Conservation (phyloP, 371 early-diverging fungal genomes). For the Chytridiales sp. region DNA sequence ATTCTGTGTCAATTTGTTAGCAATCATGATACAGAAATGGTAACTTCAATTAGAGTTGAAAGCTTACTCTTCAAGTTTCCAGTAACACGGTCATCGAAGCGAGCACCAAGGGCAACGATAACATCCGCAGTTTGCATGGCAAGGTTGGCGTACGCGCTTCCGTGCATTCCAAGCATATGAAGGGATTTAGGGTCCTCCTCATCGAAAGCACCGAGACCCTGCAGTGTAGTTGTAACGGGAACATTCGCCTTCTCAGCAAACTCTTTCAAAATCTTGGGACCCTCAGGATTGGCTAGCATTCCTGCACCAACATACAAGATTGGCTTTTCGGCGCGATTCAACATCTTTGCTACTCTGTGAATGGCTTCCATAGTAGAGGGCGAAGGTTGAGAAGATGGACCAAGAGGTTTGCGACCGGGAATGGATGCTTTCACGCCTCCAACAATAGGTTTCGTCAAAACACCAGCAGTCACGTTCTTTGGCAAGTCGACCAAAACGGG, state of each 20-base stretch:
- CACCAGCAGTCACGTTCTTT: constrained; percentile 93
- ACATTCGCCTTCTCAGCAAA: constrained; percentile 84
- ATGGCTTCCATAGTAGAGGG: constrained; percentile 56
- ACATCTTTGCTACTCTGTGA: constrained; percentile 71
- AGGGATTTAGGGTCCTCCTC: constrained; percentile 84
- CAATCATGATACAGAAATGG: too few relatives aligned
- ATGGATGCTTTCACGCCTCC: constrained; percentile 46
- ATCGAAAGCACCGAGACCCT: constrained; percentile 90
- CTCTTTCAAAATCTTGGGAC: constrained; percentile 72
- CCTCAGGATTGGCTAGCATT: constrained; percentile 77
- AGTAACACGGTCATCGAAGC: constrained; percentile 99
- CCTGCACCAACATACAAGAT: constrained; percentile 96
- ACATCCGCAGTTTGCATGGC: constrained; percentile 95
- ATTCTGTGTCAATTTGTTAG: constrained; percentile 43
- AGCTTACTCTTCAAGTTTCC: constrained; percentile 64
- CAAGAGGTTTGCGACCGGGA: constrained; percentile 60
- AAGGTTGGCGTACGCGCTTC: constrained; percentile 93
- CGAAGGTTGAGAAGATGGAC: constrained; percentile 37
- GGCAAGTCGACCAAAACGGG: constrained; percentile 97
- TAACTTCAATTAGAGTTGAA: too few relatives aligned
- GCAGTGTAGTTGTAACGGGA: constrained; percentile 93
- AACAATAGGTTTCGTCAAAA: constrained; percentile 80
- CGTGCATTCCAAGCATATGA: constrained; percentile 99
- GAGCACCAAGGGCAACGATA: constrained; percentile 93
- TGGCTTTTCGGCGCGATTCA: constrained; percentile 88